Evolutionary conservation across 2,329 filamentous ascomycete genomes (phyloP).

Genomic region (Fusarium chaquense): DNA sequence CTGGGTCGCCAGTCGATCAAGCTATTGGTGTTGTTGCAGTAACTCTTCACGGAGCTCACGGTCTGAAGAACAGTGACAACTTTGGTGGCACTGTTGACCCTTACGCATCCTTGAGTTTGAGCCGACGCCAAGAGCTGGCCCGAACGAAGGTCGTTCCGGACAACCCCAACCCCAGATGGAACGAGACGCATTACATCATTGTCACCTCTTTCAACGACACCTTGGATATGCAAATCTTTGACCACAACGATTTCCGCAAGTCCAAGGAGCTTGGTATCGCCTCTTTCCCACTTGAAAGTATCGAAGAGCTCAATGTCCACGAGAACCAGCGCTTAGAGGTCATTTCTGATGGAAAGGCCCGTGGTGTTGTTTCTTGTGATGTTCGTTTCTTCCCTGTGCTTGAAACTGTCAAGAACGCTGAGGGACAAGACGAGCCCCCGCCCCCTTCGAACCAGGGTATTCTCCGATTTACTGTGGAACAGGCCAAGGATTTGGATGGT

Average conservation of each 20-base stretch:
- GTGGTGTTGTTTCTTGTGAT: conserved; percentile 83
- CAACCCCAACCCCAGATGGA: conserved; percentile 90
- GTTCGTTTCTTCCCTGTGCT: conserved; percentile 96
- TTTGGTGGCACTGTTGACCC: conserved; percentile 93
- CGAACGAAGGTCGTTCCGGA: conserved; percentile 90
- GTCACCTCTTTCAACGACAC: conserved; percentile 90
- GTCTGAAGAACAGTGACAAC: conserved; percentile 94
- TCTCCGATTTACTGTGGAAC: conserved; percentile 90
- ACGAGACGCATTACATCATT: conserved; percentile 96
- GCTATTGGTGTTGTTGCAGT: conserved; percentile 94
- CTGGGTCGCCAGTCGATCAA: conserved; percentile 92
- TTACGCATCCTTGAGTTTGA: conserved; percentile 86
- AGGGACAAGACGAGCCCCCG: conserved; percentile 82
- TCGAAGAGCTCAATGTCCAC: conserved; percentile 81
- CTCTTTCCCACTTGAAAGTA: conserved; percentile 84
- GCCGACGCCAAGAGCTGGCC: conserved; percentile 82
- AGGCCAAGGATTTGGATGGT: conserved; percentile 94
- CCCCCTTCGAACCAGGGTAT: conserved; percentile 96
- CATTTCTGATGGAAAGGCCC: conserved; percentile 83
- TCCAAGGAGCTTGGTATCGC: conserved; percentile 93
- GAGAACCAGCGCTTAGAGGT: conserved; percentile 90
- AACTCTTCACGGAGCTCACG: conserved; percentile 89
- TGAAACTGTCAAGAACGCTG: conserved; percentile 75
- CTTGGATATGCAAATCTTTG: conserved; percentile 85
- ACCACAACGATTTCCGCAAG: conserved; percentile 96